Base-by-base conservation (phyloP, 2,329 filamentous ascomycete species). In the Aspergillus sp. region DNA sequence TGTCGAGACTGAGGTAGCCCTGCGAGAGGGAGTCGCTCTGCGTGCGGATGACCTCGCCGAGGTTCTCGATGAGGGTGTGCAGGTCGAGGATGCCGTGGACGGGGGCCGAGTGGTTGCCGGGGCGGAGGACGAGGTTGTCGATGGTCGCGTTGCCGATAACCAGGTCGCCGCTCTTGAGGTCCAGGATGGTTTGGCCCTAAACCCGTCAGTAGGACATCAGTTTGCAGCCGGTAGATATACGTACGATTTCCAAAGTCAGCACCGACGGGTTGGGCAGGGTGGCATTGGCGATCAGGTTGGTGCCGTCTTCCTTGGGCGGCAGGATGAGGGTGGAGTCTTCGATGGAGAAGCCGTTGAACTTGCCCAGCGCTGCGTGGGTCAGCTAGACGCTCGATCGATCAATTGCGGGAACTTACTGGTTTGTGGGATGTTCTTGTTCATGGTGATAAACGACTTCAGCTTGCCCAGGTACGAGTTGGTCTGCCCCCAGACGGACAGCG, bases 191-290 rank as follows among this genome's bases (percentile, higher is more conserved):
- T 52, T 81, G 80, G 55, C 82, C 82, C 64, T 67, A 25, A 3
- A 19, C 34, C 17, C 5, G 25, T 58, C 14, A n/a, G n/a, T n/a
- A n/a, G n/a, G n/a, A n/a, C n/a, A n/a, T n/a, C n/a, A n/a, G n/a
- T n/a, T n/a, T n/a, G n/a, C n/a, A n/a, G n/a, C n/a, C n/a, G n/a
- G n/a, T n/a, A n/a, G n/a, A n/a, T 29, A 29, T 29, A 54, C 64
- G n/a, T 58, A 67, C 64, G 54, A 85, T 76, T 43, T 78, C 74
- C 45, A 84, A 64, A 3, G 77, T 83, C 65, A 83, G 67, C 23
- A 81, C 71, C 1, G 81, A 82, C 0, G 81, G 82, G 62, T 85
- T 86, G 51, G 81, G 81, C 36, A 86, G 78, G 31, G 69, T 74
- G 48, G 81, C 77, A 45, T 73, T 77, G 60, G 79, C 83, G 29